Conservation (phyloP, 306 rosid species). For the Fagus crenata region DNA sequence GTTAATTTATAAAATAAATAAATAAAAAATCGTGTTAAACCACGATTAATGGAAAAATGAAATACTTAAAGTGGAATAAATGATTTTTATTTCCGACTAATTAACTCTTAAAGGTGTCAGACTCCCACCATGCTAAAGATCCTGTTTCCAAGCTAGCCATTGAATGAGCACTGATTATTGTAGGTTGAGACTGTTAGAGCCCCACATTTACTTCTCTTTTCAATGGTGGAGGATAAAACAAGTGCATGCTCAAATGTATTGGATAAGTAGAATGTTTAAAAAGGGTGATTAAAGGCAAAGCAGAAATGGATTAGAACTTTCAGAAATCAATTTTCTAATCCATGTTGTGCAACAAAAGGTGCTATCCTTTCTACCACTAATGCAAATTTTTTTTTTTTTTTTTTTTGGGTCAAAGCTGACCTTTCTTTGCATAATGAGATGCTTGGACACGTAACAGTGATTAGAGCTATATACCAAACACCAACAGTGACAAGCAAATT, state of each 20-base stretch:
- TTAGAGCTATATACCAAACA: not conserved
- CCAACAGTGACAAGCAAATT: no score
- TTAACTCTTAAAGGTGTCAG: not conserved
- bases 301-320: not conserved
- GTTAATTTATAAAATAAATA: no score
- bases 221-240: conserved; percentile 21
- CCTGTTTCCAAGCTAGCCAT: conserved; percentile 31
- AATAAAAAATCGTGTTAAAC: no score
- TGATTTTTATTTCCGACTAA: not conserved
- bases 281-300: not conserved
- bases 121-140: conserved; percentile 17
- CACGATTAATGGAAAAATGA: no score
- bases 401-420: conserved; percentile 23
- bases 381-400: conserved; percentile 2
- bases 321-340: not conserved
- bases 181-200: not conserved
- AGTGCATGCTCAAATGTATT: not conserved
- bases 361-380: conserved; percentile 20
- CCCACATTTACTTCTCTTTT: conserved; percentile 8
- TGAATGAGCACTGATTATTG: conserved; percentile 38
- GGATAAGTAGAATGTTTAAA: not conserved
- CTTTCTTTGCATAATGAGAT: not conserved
- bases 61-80: no score
- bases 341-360: conserved; percentile 20
- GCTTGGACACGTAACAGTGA: conserved; percentile 4